phyloP scores from a whole-genome alignment of 2,329 filamentous ascomycete species.

The Keithomyces neogunnii region DNA sequence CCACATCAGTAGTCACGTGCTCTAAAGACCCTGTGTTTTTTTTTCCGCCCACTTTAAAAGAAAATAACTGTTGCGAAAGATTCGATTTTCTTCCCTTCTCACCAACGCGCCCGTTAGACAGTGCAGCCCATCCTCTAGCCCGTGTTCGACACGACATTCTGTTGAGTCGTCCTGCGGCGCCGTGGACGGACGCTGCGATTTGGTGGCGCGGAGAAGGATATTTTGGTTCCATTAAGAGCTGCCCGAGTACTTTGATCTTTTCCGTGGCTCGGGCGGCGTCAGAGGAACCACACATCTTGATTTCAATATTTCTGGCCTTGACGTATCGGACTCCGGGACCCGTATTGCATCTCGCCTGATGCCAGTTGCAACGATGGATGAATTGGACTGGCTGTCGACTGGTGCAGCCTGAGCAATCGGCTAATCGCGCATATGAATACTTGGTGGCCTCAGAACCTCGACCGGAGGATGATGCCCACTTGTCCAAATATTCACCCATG shows the following conservation, averaged over 20 bases:
- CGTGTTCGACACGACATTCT: constrained; percentile 59
- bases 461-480: no score
- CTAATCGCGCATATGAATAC: no score
- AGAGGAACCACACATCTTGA: constrained; percentile 30
- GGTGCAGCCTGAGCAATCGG: no score
- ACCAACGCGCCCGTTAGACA: constrained; percentile 75
- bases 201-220: constrained; percentile 45
- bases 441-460: no score
- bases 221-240: constrained; percentile 49
- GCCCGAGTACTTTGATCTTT: constrained; percentile 37
- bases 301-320: no score
- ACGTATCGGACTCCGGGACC: no score
- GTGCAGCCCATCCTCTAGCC: constrained; percentile 65
- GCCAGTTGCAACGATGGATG: no score
- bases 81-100: constrained; percentile 31
- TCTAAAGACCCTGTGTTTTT: constrained; percentile 1
- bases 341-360: no score
- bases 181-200: constrained; percentile 58
- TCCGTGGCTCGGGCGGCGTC: constrained; percentile 31
- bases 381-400: no score
- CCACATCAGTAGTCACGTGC: constrained; percentile 9
- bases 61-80: not conserved
- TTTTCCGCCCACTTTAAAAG: constrained; percentile 2
- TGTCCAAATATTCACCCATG: no score
- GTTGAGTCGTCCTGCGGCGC: constrained; percentile 43